A percentile compares a stretch with the other conserved stretches of the same genome.
These are phyloP conservation scores for Acacia crassicarpa DNA, from an alignment of 306 rosid species.

Conservation along the genomic window DNA sequence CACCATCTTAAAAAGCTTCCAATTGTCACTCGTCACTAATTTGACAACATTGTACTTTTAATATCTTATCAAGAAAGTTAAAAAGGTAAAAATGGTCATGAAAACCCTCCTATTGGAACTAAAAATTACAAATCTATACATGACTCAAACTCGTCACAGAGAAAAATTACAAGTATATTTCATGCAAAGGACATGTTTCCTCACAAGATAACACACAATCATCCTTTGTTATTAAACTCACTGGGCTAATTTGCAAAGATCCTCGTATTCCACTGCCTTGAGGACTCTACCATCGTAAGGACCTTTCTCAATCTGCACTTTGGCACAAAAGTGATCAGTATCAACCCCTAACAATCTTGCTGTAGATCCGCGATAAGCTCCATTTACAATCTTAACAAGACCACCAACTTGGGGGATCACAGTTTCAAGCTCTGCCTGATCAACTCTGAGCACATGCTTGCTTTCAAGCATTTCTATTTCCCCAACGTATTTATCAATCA, in stretches of 20 bases:
- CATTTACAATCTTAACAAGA: constrained; percentile 82
- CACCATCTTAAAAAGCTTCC: background rate
- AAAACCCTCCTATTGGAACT: background rate
- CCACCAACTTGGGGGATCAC: constrained; percentile 92
- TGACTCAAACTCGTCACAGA: background rate
- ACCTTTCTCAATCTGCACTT: constrained; percentile 93
- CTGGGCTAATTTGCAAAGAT: constrained; percentile 63
- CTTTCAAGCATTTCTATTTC: constrained; percentile 84
- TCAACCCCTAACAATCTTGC: constrained; percentile 74
- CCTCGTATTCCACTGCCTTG: constrained; percentile 80
- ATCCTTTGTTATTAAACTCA: constrained; percentile 16
- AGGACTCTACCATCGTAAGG: constrained; percentile 84
- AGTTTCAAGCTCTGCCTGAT: constrained; percentile 83
- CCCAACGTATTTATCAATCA: constrained; percentile 83
- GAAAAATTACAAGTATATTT: background rate
- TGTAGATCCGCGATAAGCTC: constrained; percentile 79
- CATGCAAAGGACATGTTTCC: background rate
- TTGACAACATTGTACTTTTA: background rate
- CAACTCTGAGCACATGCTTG: constrained; percentile 89
- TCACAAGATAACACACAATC: background rate
- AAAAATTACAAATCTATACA: background rate
- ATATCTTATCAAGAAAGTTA: background rate
- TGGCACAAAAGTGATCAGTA: constrained; percentile 67
- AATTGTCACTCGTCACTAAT: background rate
- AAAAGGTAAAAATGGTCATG: background rate